These are phyloP conservation scores for Microstegium vimineum DNA, from an alignment of 176 grass and related monocot species.

Conservation along the genomic window DNA sequence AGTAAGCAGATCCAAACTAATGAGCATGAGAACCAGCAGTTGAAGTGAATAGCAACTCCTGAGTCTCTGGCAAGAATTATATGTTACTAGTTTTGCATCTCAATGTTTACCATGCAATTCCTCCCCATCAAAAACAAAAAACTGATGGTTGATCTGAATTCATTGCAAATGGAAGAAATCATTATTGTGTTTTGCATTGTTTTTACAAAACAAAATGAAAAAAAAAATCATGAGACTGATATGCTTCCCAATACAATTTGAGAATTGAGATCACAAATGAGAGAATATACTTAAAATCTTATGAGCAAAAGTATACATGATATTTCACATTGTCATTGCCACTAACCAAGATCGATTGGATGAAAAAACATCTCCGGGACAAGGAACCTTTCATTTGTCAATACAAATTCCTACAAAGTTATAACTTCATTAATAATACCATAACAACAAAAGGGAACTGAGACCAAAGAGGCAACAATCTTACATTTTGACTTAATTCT, in stretches of 20 bases:
- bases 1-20: not conserved
- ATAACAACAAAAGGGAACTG: not conserved
- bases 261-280: not conserved
- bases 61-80: not conserved
- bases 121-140: not conserved
- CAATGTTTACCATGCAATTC: not conserved
- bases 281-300: not conserved
- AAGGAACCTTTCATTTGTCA: slow-evolving; percentile 96
- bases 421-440: slow-evolving; percentile 33
- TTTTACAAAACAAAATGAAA: not conserved
- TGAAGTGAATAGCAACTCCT: not conserved
- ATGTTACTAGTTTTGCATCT: not conserved
- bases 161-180: not conserved
- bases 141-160: not conserved
- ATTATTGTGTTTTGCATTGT: not conserved
- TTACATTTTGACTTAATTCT: slow-evolving; percentile 88
- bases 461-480: not conserved
- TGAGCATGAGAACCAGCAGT: not conserved
- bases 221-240: not conserved
- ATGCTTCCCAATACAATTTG: not conserved
- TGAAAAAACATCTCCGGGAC: slow-evolving; percentile 94
- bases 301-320: not conserved
- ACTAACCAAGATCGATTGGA: slow-evolving; percentile 75
- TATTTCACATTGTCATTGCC: not conserved
- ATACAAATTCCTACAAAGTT: slow-evolving; percentile 64